Evolutionary conservation across 805 yeast genomes (phyloP), one percentile per base, ranked within the genome.

Genomic region (Candida ascalaphidarum): DNA sequence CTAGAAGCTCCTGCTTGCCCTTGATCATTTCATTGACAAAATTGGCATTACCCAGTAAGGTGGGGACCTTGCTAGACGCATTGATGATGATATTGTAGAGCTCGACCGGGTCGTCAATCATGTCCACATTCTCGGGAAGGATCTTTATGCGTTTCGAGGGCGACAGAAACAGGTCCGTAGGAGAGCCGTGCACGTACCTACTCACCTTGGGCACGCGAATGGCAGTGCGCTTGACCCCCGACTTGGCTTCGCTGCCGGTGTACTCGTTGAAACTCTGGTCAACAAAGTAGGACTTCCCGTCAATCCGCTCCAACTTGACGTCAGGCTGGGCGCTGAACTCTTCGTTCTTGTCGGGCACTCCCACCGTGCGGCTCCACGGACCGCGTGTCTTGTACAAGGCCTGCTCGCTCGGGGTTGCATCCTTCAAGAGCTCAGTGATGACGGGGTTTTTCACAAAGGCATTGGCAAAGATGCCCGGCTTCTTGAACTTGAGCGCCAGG

Each of bases 381-480:
- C 41, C 43, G 27, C 58, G 58, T 6, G 69, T 58, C 20, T 51
- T 57, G 42, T 72, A 77, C 20, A 77, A 47, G 2, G 71, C 55
- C 20, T 57, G 68, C 39, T 76, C 81, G 21, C 64, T 61, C 0
- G 43, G 48, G 20, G 71, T 69, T 3, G 80, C 74, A 46, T 78
- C 85, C 39, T 78, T 61, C 13, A 78, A 52, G n/a, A 78, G 52
- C 13, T 63, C 53, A 2, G 77, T 73, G 32, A 77, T 74, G 17
- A 62, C 60, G 9, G 75, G 74, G 27, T 58, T 52, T 15, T 62
- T 52, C 7, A 74, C 60, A 11, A 77, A 54, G 2, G 85, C 78
- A 41, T 78, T 78, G 22, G 80, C 72, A 48, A 78, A 78, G 4
- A 74, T 66, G 0, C 84, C 83, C 0, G 81, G 73, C 0, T 67